Conservation (phyloP, 2,329 filamentous ascomycete species). For the Colletotrichum tropicale region DNA sequence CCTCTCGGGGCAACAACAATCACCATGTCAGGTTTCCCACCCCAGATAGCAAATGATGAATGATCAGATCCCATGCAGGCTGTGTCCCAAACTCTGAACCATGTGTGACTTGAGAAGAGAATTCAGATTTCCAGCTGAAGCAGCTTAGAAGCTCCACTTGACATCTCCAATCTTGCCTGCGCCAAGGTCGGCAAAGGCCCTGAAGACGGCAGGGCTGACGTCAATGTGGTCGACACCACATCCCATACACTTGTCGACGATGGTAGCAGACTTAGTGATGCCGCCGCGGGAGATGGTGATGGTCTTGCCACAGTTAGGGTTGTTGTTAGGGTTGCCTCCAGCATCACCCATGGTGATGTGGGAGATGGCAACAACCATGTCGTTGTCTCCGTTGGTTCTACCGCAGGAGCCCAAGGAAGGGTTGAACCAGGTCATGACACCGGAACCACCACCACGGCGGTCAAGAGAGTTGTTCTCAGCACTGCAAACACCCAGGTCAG, state of each 20-base stretch:
- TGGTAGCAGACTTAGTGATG: background rate
- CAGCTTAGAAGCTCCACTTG: background rate
- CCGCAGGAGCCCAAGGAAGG: slow-evolving; percentile 15
- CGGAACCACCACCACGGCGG: background rate
- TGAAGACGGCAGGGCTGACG: slow-evolving; percentile 10
- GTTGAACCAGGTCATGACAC: slow-evolving; percentile 16
- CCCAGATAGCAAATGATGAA: background rate
- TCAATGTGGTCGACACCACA: slow-evolving; percentile 1
- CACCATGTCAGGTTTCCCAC: background rate
- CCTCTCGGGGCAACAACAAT: background rate
- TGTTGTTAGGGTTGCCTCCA: slow-evolving; percentile 6
- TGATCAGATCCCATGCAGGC: background rate
- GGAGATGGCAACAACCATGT: slow-evolving; percentile 12
- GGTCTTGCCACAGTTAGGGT: slow-evolving; percentile 2
- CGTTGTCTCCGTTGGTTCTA: background rate
- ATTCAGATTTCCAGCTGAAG: background rate
- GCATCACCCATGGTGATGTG: slow-evolving; percentile 15
- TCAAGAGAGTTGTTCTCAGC: background rate
- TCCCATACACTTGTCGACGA: slow-evolving; percentile 19
- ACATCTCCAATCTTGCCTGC: background rate
- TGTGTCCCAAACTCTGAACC: background rate
- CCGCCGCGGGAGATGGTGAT: background rate
- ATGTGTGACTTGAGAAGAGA: background rate
- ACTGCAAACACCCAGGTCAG: background rate
- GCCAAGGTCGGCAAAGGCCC: background rate